Conservation (phyloP, 2,329 filamentous ascomycete genomes). For the Akanthomyces lecanii region DNA sequence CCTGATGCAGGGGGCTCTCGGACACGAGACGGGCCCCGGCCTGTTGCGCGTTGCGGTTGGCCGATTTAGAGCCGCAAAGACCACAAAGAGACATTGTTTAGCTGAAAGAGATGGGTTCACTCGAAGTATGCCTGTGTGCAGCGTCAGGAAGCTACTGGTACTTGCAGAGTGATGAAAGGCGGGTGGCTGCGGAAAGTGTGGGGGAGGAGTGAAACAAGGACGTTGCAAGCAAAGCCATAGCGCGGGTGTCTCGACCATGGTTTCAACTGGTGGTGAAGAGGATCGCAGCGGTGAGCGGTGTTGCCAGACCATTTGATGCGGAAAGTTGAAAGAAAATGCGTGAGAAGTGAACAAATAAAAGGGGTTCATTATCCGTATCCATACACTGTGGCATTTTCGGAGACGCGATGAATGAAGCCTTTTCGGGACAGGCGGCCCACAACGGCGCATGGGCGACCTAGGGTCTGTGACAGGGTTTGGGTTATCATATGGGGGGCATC, state of each 20-base stretch:
- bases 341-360: too few relatives aligned
- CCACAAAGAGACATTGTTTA: background rate
- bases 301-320: too few relatives aligned
- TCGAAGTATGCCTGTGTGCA: background rate
- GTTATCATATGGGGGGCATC: background rate
- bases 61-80: too few relatives aligned
- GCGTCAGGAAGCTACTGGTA: background rate
- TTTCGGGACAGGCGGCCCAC: background rate
- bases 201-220: conserved; percentile 1
- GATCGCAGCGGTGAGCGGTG: background rate
- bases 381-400: too few relatives aligned
- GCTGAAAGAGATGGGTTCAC: background rate
- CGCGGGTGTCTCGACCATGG: background rate
- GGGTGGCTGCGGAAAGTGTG: background rate
- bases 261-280: background rate
- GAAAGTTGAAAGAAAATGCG: background rate
- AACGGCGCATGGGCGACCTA: background rate
- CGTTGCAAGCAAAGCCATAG: background rate
- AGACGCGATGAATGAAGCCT: conserved; percentile 7
- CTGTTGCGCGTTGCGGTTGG: background rate
- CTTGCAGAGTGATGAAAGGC: background rate
- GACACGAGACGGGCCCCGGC: background rate
- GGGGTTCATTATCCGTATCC: too few relatives aligned
- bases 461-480: background rate
- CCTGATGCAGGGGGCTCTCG: background rate